Conservation (phyloP, 208 protist genomes). For the Trypanosoma cruzi region DNA sequence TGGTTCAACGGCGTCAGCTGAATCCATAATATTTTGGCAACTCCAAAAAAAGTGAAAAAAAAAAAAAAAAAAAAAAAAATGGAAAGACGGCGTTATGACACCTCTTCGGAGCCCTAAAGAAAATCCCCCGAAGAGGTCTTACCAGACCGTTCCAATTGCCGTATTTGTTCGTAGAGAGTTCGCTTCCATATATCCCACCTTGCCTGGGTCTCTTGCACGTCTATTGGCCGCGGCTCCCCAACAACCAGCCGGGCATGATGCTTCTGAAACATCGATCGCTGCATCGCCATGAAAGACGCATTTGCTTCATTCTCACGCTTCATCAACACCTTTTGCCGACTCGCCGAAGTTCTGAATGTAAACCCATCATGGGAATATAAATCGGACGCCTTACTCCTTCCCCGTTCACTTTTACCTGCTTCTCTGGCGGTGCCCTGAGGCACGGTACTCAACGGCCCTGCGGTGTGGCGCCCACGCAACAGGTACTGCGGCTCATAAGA, state of each 20-base stretch:
- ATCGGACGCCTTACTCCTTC: not conserved
- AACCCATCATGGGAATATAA: not conserved
- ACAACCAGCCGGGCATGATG: not conserved
- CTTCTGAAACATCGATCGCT: constrained; percentile 8
- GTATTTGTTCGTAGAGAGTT: constrained; percentile 13
- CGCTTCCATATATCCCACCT: constrained; percentile 20
- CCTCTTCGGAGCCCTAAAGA: not conserved
- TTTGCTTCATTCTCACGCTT: constrained; percentile 20
- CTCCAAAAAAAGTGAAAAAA: constrained; percentile 14
- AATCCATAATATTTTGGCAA: not conserved
- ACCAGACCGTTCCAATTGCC: not conserved
- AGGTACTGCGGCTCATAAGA: constrained; percentile 17
- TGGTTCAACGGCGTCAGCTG: not conserved
- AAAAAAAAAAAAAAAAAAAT: constrained; percentile 26
- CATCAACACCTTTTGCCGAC: constrained; percentile 3
- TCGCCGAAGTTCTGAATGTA: not conserved
- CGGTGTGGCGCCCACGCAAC: not conserved
- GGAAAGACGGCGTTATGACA: not conserved
- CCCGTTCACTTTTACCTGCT: not conserved
- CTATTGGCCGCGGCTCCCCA: not conserved
- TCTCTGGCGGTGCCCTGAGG: not conserved
- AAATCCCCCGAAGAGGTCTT: not conserved
- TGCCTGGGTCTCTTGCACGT: constrained; percentile 6
- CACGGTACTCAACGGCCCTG: not conserved
- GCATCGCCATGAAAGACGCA: not conserved